Base-by-base conservation (phyloP, 2,329 filamentous ascomycete species). In the Colletotrichum sp. region DNA sequence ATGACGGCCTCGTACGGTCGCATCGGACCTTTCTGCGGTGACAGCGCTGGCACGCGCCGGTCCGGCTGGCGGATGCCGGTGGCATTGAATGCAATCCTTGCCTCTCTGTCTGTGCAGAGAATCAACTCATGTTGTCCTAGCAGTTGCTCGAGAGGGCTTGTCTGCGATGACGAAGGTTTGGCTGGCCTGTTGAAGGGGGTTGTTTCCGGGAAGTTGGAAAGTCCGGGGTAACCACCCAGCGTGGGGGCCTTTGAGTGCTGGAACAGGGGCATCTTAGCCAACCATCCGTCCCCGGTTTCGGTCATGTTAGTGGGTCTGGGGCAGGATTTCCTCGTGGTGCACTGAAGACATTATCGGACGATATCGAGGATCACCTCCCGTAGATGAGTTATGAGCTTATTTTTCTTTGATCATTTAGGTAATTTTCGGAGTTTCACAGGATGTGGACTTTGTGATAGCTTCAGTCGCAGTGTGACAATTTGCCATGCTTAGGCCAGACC, bases 21-120 rank as follows among this genome's bases (percentile, higher is more conserved):
- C 86, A 87, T 52, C 82, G 82, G 36, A 84, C 84, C 76, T 87
- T 87, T 59, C 85, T 79, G 44, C 82, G 81, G 77, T 87, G 86
- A 76, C 86, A 87, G 67, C 84, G 82, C 57, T 86, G 85, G 78
- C 84, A 86, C 13, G 84, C 85, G 69, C 76, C 76, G n/a, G 69
- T 76, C 36, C 72, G 69, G 18, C 76, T 76, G 9, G 60, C 44
- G 7, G 72, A 68, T 32, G 36, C 57, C 15, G 72, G 28, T 26
- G 72, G 69, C 69, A 75, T 75, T 44, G 60, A 36, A 18, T 16
- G 7, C 7, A 24, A 24, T n/a, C 3, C 21, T 24, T 63, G 60
- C 34, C 12, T n/a, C 55, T 18, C 4, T 26, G 5, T 7, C 44
- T 18, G 44, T 0, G 9, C 0, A 49, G 9, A 13, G 6, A 7